phyloP scores from a whole-genome alignment of 2,329 filamentous ascomycete genomes.

The Cladophialophora yegresii region DNA sequence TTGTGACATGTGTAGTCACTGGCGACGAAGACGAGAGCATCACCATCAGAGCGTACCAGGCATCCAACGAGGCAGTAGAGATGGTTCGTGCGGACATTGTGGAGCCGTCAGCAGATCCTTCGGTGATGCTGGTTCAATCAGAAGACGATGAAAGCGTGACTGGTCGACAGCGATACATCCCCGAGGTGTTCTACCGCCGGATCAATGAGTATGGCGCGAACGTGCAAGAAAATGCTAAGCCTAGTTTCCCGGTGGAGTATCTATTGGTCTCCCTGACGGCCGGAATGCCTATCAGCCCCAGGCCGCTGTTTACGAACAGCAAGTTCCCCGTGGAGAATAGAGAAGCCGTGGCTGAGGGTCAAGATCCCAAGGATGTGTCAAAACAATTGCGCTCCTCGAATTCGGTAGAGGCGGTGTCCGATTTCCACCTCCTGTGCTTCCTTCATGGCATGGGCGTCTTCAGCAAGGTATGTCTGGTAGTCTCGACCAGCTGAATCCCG shows the following conservation, averaged over 20 bases:
- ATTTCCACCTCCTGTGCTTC: constrained; percentile 93
- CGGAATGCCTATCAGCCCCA: constrained; percentile 81
- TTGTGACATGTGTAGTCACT: constrained; percentile 94
- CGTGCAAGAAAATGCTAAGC: constrained; percentile 96
- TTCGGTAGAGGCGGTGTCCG: constrained; percentile 71
- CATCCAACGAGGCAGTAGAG: constrained; percentile 91
- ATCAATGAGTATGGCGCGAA: constrained; percentile 97
- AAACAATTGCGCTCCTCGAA: constrained; percentile 69
- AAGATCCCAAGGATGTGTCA: constrained; percentile 71
- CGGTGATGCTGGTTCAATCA: constrained; percentile 88
- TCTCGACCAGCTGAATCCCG: constrained; percentile 31
- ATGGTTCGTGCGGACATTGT: constrained; percentile 96
- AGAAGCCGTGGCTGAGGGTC: constrained; percentile 78
- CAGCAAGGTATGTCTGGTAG: constrained; percentile 67
- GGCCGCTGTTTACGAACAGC: constrained; percentile 70
- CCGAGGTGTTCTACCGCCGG: constrained; percentile 92
- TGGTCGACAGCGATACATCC: constrained; percentile 81
- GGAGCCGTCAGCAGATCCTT: constrained; percentile 90
- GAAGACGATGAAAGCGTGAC: constrained; percentile 76
- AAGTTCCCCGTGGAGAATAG: constrained; percentile 91
- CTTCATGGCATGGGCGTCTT: constrained; percentile 78
- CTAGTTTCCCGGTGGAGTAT: constrained; percentile 94
- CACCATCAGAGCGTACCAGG: constrained; percentile 86
- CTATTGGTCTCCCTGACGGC: constrained; percentile 94
- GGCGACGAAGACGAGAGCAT: constrained; percentile 89